A percentile compares a stretch with the other conserved stretches of the same genome.
Conservation (phyloP, 345 rosid species). For the Eucalyptus erythrocorys region DNA sequence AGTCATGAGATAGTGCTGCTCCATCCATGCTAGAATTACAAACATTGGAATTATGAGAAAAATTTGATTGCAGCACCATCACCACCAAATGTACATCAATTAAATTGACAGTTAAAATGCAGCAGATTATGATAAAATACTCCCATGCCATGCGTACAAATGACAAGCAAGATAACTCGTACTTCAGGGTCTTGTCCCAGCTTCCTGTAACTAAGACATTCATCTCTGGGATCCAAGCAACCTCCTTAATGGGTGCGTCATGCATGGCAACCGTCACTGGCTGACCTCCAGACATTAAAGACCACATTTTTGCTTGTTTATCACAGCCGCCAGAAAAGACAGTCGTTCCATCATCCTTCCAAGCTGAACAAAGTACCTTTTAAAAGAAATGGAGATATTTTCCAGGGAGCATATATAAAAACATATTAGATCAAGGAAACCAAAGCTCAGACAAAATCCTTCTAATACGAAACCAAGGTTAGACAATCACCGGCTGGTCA, state of each 20-base stretch:
- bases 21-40: neutral
- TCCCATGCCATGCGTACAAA: neutral
- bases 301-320: slow-evolving; percentile 99
- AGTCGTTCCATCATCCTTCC: no score
- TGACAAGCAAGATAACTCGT: neutral
- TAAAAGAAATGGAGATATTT: neutral
- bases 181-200: slow-evolving; percentile 95
- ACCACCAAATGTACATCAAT: neutral
- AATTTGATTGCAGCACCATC: neutral
- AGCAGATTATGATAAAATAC: neutral
- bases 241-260: slow-evolving; percentile 68
- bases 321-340: slow-evolving; percentile 65
- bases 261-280: slow-evolving; percentile 89
- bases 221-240: slow-evolving; percentile 97
- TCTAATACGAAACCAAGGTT: neutral
- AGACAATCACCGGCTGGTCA: slow-evolving; percentile 75
- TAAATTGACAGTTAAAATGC: neutral
- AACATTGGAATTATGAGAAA: neutral
- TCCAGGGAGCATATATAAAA: neutral
- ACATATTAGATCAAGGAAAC: neutral
- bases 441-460: neutral
- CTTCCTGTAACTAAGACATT: slow-evolving; percentile 79
- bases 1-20: neutral
- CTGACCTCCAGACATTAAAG: slow-evolving; percentile 76
- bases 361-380: no score